phyloP scores from a whole-genome alignment of 306 rosid genomes.

The Hippophae gyantsensis region DNA sequence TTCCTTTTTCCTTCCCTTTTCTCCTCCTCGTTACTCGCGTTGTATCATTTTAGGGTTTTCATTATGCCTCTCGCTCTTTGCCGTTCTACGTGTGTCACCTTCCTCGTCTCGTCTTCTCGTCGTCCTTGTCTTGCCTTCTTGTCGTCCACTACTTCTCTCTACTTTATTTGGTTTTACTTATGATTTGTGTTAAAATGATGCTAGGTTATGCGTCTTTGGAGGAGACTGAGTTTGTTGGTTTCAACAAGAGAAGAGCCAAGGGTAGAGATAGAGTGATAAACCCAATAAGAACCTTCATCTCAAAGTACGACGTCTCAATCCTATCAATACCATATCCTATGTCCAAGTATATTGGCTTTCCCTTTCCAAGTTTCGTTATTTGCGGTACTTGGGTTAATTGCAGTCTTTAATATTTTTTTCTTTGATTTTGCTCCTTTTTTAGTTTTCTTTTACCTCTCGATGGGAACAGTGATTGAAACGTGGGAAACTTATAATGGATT shows the following conservation, averaged over 20 bases:
- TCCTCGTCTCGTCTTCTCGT: constrained; percentile 16
- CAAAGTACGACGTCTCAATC: no score
- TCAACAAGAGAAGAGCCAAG: constrained; percentile 72
- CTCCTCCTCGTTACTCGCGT: no score
- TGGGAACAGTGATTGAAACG: no score
- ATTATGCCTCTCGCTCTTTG: constrained; percentile 16
- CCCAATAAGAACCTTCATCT: no score
- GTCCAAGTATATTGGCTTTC: constrained; percentile 40
- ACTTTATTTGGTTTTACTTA: no score
- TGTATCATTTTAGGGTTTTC: no score
- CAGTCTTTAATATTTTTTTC: no score
- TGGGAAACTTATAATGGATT: no score
- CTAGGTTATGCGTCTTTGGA: constrained; percentile 20
- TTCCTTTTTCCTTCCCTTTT: no score
- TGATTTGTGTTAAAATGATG: constrained; percentile 11
- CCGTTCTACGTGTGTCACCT: constrained; percentile 23
- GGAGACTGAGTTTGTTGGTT: constrained; percentile 25
- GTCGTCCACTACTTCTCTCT: constrained; percentile 9
- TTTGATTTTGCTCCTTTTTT: no score
- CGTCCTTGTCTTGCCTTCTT: constrained; percentile 10
- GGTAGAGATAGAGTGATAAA: no score
- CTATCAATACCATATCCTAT: constrained; percentile 48
- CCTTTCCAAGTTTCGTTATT: neutral
- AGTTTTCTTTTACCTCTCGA: no score
- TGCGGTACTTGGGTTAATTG: neutral